Evolutionary conservation across 192 early-diverging fungal species (phyloP).

Genomic region (Podila horticola): DNA sequence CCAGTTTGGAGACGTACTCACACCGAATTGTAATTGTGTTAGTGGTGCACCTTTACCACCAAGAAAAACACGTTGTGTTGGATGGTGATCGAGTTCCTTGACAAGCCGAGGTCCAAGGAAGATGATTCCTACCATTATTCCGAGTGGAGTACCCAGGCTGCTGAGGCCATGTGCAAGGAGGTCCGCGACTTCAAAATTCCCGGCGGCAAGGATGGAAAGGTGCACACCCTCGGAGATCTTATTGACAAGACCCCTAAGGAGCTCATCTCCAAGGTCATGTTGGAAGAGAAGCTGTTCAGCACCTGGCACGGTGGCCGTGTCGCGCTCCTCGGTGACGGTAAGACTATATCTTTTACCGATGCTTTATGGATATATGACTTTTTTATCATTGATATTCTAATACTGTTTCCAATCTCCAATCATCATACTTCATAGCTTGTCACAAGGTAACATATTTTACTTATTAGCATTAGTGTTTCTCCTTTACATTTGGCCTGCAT

Average conservation of each 20-base stretch:
- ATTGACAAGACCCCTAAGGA: conserved; percentile 3
- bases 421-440: not conserved
- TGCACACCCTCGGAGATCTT: not conserved
- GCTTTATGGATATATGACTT: not conserved
- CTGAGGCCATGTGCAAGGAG: conserved; percentile 4
- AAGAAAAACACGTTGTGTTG: conserved; percentile 1
- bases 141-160: conserved; percentile 9
- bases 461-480: not conserved
- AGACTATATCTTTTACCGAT: not conserved
- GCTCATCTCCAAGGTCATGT: conserved; percentile 10
- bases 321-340: conserved; percentile 16
- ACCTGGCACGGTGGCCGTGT: conserved; percentile 2
- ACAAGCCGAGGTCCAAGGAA: not conserved
- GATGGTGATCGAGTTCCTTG: not conserved
- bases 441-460: not conserved
- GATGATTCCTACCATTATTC: not conserved
- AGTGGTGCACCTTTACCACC: conserved; percentile 4
- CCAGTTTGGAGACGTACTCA: too few relatives aligned
- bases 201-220: not conserved
- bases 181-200: conserved; percentile 2
- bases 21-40: not conserved
- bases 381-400: not conserved
- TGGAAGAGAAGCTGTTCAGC: conserved; percentile 14
- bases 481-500: not conserved
- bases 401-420: not conserved